Evolutionary conservation across 2,329 filamentous ascomycete species (phyloP), one percentile per base, ranked within the genome.

Genomic region (Hypoxylon sp.): DNA sequence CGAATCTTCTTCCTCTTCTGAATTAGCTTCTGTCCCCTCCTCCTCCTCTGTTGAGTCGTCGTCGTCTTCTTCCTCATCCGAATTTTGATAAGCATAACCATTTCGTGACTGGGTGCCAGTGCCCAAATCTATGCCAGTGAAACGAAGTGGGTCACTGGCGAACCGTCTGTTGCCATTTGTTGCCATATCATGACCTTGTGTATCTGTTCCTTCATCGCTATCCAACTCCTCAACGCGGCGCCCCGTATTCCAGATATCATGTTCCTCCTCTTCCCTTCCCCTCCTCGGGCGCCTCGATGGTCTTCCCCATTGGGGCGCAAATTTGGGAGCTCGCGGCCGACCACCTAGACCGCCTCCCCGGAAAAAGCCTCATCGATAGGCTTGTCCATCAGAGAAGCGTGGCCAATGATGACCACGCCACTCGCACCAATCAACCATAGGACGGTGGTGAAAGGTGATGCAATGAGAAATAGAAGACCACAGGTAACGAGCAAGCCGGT

Each of bases 291-390:
- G 92, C 92, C 93, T 92, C 88, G 93, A 92, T 96, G 94, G 93
- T 98, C 95, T 98, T 98, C 94, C 95, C 95, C 93, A 94, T 89
- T 86, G 91, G 93, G 94, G 94, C 94, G 91, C 90, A 87, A 82
- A 84, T 90, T 90, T 87, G 88, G 94, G 95, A 97, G 94, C 91
- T 96, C 92, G 96, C 96, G 95, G 95, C 93, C 95, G 96, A 98
- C 94, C 94, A 97, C 88, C 90, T 98, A 99, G 92, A 99, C 96
- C 94, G 96, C 95, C 95, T 99, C 96, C 94, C 97, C 96, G 88
- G 95, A 98, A 98, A 99, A 99, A 98, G 94, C 94, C 94, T 97
- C 95, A 90, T 98, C 96, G 86, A 98, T 97, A 66, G 95, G 95
- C 89, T 97, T 98, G 81, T 98, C 95, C 91, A 98, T 90, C 80